Evolutionary conservation across 352 stramenopile genomes (phyloP).

Genomic region (Hyaloperonospora arabidopsidis): DNA sequence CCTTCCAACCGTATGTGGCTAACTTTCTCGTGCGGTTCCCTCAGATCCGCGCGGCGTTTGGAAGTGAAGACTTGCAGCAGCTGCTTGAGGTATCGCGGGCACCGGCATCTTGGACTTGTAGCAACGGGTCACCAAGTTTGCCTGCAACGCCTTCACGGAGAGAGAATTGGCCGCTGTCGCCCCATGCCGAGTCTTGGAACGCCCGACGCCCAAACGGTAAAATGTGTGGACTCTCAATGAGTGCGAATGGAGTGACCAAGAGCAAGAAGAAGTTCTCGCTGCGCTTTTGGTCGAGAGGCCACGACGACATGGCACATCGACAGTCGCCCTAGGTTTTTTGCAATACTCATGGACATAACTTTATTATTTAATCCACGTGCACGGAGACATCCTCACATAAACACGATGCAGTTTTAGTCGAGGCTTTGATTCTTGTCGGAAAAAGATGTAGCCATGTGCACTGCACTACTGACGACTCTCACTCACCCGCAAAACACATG

Average conservation of each 20-base stretch:
- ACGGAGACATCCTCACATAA: conserved; percentile 1
- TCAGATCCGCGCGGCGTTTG: conserved; percentile 35
- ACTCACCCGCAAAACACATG: too few relatives aligned
- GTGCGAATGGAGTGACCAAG: conserved; percentile 38
- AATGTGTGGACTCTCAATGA: conserved; percentile 55
- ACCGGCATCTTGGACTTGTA: conserved; percentile 24
- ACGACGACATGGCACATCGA: conserved; percentile 13
- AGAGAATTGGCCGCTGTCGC: conserved; percentile 23
- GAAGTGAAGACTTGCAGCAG: conserved; percentile 20
- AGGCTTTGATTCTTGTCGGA: background rate
- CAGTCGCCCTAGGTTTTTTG: conserved; percentile 9
- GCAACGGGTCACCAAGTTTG: conserved; percentile 25
- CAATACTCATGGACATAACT: conserved; percentile 22
- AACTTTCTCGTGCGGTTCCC: conserved; percentile 57
- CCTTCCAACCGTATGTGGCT: conserved; percentile 54
- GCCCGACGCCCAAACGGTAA: conserved; percentile 32
- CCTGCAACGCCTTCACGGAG: conserved; percentile 23
- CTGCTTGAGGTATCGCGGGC: conserved; percentile 9
- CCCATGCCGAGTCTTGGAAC: conserved; percentile 27
- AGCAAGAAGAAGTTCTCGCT: conserved; percentile 67
- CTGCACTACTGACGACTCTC: too few relatives aligned
- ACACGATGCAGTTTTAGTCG: background rate
- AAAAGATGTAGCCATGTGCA: too few relatives aligned
- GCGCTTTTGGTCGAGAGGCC: conserved; percentile 46
- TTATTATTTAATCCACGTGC: conserved; percentile 28